A percentile compares a stretch with the other conserved stretches of the same genome.
Evolutionary conservation across 441 rosid species (phyloP).

Genomic region (Mallotus repandus): DNA sequence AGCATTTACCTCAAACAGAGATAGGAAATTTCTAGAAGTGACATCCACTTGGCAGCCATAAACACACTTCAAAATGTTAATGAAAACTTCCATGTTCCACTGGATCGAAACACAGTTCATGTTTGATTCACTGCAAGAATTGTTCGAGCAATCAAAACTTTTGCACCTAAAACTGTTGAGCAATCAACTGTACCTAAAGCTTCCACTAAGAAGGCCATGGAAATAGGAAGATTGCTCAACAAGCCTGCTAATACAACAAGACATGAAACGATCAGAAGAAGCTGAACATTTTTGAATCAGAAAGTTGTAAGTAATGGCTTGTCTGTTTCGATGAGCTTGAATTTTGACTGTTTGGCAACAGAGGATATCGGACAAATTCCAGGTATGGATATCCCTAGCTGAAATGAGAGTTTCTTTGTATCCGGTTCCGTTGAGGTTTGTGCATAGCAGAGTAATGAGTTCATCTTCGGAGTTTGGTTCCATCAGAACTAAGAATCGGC

Average conservation of each 20-base stretch:
- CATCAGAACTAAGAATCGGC: constrained; percentile 23
- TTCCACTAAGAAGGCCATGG: constrained; percentile 60
- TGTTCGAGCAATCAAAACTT: neutral
- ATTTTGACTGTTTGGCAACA: constrained; percentile 41
- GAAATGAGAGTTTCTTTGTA: constrained; percentile 37
- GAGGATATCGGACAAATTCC: constrained; percentile 51
- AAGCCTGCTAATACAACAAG: constrained; percentile 40
- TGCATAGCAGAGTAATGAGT: constrained; percentile 42
- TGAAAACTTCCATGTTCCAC: constrained; percentile 58
- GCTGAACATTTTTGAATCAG: too few relatives aligned
- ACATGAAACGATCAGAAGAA: neutral
- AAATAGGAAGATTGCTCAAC: constrained; percentile 61
- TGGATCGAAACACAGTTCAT: constrained; percentile 41
- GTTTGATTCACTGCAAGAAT: constrained; percentile 56
- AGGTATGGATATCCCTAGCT: constrained; percentile 44
- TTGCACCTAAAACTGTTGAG: neutral
- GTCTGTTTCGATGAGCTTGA: constrained; percentile 55
- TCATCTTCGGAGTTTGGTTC: constrained; percentile 39
- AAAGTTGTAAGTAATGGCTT: constrained; percentile 11
- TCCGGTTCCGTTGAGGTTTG: constrained; percentile 29
- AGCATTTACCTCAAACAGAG: constrained; percentile 55
- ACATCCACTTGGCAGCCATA: constrained; percentile 46
- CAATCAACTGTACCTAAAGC: constrained; percentile 52
- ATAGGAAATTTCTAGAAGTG: constrained; percentile 49
- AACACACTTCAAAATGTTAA: constrained; percentile 49